Conservation (phyloP, 257 asterid species). For the Solanum stenotomum region DNA sequence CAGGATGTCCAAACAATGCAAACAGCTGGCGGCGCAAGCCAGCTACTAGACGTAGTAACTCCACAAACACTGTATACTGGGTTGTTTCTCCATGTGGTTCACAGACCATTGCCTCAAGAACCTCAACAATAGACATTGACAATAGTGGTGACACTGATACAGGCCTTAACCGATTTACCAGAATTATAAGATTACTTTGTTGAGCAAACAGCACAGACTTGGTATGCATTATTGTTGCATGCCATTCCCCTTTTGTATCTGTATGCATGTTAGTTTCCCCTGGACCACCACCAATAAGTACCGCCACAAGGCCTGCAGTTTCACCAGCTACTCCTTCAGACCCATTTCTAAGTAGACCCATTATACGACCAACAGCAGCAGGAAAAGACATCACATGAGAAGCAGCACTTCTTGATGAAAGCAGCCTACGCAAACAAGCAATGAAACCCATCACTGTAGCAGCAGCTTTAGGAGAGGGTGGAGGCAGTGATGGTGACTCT, state of each 20-base stretch:
- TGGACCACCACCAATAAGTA: constrained; percentile 97
- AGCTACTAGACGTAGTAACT: constrained; percentile 87
- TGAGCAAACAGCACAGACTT: constrained; percentile 84
- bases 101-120: constrained; percentile 94
- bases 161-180: constrained; percentile 87
- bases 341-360: constrained; percentile 97
- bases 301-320: constrained; percentile 77
- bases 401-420: constrained; percentile 89
- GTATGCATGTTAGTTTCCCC: constrained; percentile 61
- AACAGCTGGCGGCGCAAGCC: constrained; percentile 95
- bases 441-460: constrained; percentile 94
- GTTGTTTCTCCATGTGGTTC: constrained; percentile 97
- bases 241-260: constrained; percentile 90
- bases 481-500: constrained; percentile 90
- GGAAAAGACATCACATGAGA: constrained; percentile 98
- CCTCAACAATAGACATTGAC: constrained; percentile 93
- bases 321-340: constrained; percentile 95
- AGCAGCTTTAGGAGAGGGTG: constrained; percentile 99
- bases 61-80: constrained; percentile 89
- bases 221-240: constrained; percentile 91
- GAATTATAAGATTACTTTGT: constrained; percentile 61
- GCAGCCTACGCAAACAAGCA: constrained; percentile 88
- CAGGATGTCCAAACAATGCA: constrained; percentile 96
- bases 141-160: constrained; percentile 84
- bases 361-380: constrained; percentile 92